phyloP scores from a whole-genome alignment of 2,329 filamentous ascomycete species.

The Pseudopithomyces chartarum region DNA sequence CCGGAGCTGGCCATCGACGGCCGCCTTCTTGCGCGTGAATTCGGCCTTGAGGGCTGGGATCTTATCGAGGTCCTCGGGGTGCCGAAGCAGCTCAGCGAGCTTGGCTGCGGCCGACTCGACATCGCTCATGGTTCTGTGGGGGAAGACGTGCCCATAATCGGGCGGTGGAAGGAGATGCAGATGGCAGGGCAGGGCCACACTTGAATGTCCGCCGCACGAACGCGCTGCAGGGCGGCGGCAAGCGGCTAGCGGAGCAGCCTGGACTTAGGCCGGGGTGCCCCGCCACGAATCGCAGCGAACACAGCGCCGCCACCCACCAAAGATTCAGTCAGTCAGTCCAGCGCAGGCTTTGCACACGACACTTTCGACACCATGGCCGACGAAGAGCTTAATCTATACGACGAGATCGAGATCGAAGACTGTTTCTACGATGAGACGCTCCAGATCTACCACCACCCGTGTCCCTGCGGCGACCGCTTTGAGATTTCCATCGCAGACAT shows the following conservation, averaged over 20 bases:
- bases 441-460: slow-evolving; percentile 94
- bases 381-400: slow-evolving; percentile 73
- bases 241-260: not conserved
- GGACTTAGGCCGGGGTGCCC: slow-evolving; percentile 3
- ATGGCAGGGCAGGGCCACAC: not conserved
- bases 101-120: slow-evolving; percentile 68
- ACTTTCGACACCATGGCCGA: slow-evolving; percentile 32
- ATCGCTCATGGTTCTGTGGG: slow-evolving; percentile 61
- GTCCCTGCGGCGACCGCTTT: slow-evolving; percentile 95
- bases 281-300: too few species aligned
- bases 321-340: not conserved
- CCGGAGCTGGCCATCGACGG: slow-evolving; percentile 88
- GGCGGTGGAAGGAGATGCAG: slow-evolving; percentile 8
- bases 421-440: slow-evolving; percentile 88
- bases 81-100: slow-evolving; percentile 89
- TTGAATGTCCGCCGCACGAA: too few species aligned
- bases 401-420: slow-evolving; percentile 98
- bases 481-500: slow-evolving; percentile 86
- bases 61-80: slow-evolving; percentile 97
- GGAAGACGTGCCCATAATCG: slow-evolving; percentile 22
- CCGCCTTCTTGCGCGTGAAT: slow-evolving; percentile 90
- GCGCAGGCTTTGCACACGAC: slow-evolving; percentile 8
- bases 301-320: too few species aligned
- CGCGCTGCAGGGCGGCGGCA: not conserved
- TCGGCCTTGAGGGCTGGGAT: slow-evolving; percentile 87